Conservation (phyloP, 345 rosid species). For the Gossypium ekmanianum region DNA sequence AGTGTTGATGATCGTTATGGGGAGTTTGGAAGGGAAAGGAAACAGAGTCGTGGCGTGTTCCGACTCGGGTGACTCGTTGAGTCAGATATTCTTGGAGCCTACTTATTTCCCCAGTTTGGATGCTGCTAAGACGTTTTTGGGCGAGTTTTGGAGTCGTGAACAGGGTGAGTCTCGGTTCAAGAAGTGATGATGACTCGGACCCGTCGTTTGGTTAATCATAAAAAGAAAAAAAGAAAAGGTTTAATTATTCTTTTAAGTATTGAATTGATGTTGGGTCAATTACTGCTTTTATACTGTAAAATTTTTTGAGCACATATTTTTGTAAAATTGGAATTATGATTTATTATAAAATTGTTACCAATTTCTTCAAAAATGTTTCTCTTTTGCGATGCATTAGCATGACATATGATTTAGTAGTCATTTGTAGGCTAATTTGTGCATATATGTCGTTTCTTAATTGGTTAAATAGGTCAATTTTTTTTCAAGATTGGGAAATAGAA, state of each 20-base stretch:
- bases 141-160: conserved; percentile 58
- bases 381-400: too few species aligned
- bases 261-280: background rate
- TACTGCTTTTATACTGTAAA: background rate
- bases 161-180: conserved; percentile 7
- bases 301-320: background rate
- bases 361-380: background rate
- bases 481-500: too few species aligned
- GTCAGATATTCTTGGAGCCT: conserved; percentile 77
- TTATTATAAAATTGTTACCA: background rate
- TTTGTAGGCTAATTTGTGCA: too few species aligned
- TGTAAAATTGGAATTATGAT: conserved; percentile 6
- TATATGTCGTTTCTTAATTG: too few species aligned
- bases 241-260: background rate
- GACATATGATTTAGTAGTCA: too few species aligned
- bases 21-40: conserved; percentile 75
- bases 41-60: conserved; percentile 36
- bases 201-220: background rate
- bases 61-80: conserved; percentile 58
- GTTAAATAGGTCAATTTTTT: too few species aligned
- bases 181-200: background rate
- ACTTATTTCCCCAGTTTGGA: conserved; percentile 91
- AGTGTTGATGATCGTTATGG: conserved; percentile 70
- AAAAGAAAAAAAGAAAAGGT: background rate
- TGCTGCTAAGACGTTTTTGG: conserved; percentile 94